A percentile compares a stretch with the other conserved stretches of the same genome.
phyloP scores from a whole-genome alignment of 1,284 basidiomycete species.

The Naganishia sp. region DNA sequence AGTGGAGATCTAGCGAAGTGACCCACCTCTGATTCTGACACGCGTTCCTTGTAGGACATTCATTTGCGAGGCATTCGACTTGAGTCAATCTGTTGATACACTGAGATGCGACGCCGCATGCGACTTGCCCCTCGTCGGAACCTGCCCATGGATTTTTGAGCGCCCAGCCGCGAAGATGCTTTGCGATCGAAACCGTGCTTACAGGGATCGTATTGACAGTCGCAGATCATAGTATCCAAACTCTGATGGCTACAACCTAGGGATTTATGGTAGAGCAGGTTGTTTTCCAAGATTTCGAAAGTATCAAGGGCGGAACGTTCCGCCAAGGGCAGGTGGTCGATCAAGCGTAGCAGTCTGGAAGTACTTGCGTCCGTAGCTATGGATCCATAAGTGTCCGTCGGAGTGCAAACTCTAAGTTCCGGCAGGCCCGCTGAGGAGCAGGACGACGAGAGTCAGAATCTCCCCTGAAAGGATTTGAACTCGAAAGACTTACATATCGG shows the following conservation, averaged over 20 bases:
- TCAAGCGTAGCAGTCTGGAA: slow-evolving; percentile 55
- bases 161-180: not conserved
- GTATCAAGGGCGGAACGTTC: slow-evolving; percentile 70
- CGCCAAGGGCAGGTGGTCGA: slow-evolving; percentile 73
- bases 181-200: slow-evolving; percentile 52
- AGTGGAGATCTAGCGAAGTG: too few relatives aligned
- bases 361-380: not conserved
- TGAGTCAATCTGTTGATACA: slow-evolving; percentile 98
- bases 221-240: slow-evolving; percentile 89
- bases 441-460: too few relatives aligned
- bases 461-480: too few relatives aligned
- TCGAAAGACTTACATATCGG: too few relatives aligned
- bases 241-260: slow-evolving; percentile 84
- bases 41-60: slow-evolving; percentile 77
- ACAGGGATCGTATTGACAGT: slow-evolving; percentile 82
- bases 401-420: too few relatives aligned
- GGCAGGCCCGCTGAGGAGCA: too few relatives aligned
- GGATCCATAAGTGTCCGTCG: too few relatives aligned
- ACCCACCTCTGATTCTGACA: slow-evolving; percentile 90
- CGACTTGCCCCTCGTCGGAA: slow-evolving; percentile 62
- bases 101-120: slow-evolving; percentile 85
- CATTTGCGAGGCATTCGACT: slow-evolving; percentile 86
- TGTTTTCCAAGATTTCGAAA: slow-evolving; percentile 73
- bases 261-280: slow-evolving; percentile 84
- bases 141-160: slow-evolving; percentile 37